Base-by-base conservation (phyloP, 305 asterid species). In the Fraxinus greggii region DNA sequence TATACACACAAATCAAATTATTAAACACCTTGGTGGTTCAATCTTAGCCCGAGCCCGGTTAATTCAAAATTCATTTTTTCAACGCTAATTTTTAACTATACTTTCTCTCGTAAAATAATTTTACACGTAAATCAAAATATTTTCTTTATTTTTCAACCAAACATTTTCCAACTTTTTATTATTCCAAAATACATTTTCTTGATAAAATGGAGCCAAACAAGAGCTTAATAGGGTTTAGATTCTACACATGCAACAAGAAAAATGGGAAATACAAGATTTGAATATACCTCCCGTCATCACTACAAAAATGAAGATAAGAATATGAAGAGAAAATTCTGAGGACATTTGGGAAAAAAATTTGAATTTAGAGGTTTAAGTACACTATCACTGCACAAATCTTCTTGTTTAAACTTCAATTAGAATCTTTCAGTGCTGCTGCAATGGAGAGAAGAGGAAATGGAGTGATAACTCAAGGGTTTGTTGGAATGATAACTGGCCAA, bases 341-440 rank as follows among this genome's bases (percentile, higher is more conserved):
- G 88, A 67, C 89, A 84, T 88, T 80, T 75, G 63, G 74, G 36
- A 51, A 51, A 75, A 26, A 63, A 63, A 38, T 10, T 76, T 54
- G 15, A 65, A 48, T 74, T 8, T 19, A 65, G 80, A 78, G n/a
- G 42, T 48, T 23, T 56, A 38, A 73, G 7, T 61, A 15, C 26
- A 45, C 75, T 17, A 3, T 69, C 65, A 29, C 29, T 19, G 29
- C 5, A 61, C 21, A 56, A 31, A 48, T 15, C 61, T 17, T 51
- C 23, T 51, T 3, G 63, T 51, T 51, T 51, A 12, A 56, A 56
- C 67, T 28, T 26, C 19, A 65, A 26, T 65, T 10, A 63, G 72
- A 63, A 63, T 63, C 72, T 63, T 3, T 8, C 24, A 29, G 9
- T 54, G 63, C 28, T 67, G 73, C 17, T 48, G 72, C 48, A 70